Conservation (phyloP, 2,329 filamentous ascomycete genomes). For the Fusarium praegraminearum region DNA sequence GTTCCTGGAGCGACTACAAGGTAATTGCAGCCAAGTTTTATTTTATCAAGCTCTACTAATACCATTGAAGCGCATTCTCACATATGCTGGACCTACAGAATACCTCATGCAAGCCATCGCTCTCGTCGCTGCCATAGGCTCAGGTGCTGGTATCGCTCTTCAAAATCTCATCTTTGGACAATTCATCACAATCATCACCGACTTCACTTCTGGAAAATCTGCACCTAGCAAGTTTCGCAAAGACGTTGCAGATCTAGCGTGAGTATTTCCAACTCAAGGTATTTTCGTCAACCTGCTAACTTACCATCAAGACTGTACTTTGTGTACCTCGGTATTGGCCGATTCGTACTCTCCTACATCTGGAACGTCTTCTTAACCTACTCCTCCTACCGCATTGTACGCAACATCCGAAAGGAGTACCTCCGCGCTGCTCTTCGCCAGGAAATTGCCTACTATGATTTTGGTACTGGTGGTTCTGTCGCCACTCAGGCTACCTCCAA, state of each 20-base stretch:
- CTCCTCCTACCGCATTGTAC: conserved; percentile 63
- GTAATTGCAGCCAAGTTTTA: conserved; percentile 4
- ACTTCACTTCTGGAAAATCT: conserved; percentile 49
- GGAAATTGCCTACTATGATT: conserved; percentile 64
- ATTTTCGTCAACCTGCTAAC: conserved; percentile 41
- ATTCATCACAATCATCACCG: conserved; percentile 53
- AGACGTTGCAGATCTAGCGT: conserved; percentile 52
- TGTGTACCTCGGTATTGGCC: conserved; percentile 68
- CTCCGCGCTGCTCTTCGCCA: conserved; percentile 63
- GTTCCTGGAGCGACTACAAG: conserved; percentile 43
- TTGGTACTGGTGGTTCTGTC: conserved; percentile 56
- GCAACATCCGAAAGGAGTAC: conserved; percentile 62
- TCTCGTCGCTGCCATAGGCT: conserved; percentile 52
- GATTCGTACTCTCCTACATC: conserved; percentile 63
- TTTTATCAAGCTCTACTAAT: conserved; percentile 10
- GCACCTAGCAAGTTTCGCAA: conserved; percentile 47
- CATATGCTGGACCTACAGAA: conserved; percentile 47
- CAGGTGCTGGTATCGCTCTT: conserved; percentile 54
- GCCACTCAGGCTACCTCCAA: conserved; percentile 56
- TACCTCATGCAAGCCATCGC: conserved; percentile 47
- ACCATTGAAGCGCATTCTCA: conserved; percentile 49
- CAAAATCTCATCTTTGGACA: conserved; percentile 56
- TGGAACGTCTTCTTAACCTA: conserved; percentile 61
- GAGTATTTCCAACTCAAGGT: conserved; percentile 47
- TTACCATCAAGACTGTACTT: conserved; percentile 61